Evolutionary conservation across 129 eudicot species (phyloP).

Genomic region (Silybum marianum): DNA sequence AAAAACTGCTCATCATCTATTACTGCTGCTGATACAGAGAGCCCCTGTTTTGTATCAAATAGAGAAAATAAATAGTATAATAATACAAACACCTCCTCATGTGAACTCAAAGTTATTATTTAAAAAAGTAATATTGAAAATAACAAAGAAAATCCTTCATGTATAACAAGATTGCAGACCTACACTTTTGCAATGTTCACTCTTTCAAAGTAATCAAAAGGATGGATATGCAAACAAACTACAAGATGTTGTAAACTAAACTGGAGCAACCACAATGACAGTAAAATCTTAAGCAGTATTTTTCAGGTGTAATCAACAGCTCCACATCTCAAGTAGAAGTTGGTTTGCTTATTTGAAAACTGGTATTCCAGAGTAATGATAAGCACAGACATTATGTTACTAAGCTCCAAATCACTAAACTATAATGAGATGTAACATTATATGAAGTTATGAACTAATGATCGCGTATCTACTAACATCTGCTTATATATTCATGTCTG

Average conservation of each 20-base stretch:
- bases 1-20: slow-evolving; percentile 61
- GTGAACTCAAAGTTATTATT: background rate
- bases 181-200: background rate
- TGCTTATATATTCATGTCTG: background rate
- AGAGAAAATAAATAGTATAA: background rate
- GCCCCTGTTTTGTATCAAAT: slow-evolving; percentile 60
- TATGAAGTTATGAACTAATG: slow-evolving; percentile 17
- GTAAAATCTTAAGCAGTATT: background rate
- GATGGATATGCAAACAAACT: background rate
- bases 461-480: background rate
- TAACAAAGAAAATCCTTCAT: slow-evolving; percentile 7
- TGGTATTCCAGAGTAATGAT: background rate
- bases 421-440: background rate
- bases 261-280: background rate
- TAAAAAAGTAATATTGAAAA: background rate
- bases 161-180: background rate
- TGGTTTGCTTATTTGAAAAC: background rate
- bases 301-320: background rate
- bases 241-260: background rate
- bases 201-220: background rate
- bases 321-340: background rate
- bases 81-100: background rate
- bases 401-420: background rate
- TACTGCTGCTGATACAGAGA: slow-evolving; percentile 66
- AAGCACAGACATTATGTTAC: background rate